phyloP scores from a whole-genome alignment of 1,139 yeast genomes.

The Suhomyces taliae region DNA sequence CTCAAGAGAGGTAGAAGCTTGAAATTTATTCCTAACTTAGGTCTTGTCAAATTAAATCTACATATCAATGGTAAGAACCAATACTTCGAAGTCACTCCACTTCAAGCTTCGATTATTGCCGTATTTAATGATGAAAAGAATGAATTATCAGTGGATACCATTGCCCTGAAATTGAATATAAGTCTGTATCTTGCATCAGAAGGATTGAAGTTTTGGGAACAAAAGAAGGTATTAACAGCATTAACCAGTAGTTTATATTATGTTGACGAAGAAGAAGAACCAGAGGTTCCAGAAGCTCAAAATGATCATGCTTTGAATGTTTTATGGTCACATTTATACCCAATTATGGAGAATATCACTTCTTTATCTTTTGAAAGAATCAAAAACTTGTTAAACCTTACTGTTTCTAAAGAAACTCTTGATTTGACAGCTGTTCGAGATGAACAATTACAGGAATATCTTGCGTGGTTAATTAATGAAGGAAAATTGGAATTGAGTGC shows the following conservation, averaged over 20 bases:
- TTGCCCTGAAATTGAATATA: conserved; percentile 34
- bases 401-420: conserved; percentile 49
- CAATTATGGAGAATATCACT: conserved; percentile 58
- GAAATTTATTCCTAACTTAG: conserved; percentile 58
- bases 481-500: conserved; percentile 15
- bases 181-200: conserved; percentile 36
- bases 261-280: conserved; percentile 21
- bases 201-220: conserved; percentile 58
- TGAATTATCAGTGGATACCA: conserved; percentile 25
- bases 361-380: conserved; percentile 48
- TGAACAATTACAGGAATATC: conserved; percentile 13
- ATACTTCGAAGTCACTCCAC: conserved; percentile 59
- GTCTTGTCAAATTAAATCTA: conserved; percentile 61
- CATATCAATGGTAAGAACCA: conserved; percentile 45
- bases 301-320: conserved; percentile 4
- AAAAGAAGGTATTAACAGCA: conserved; percentile 45
- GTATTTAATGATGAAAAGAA: conserved; percentile 46
- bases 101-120: conserved; percentile 64
- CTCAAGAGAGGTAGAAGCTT: conserved; percentile 60
- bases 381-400: conserved; percentile 52
- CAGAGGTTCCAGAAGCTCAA: conserved; percentile 1
- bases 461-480: conserved; percentile 21
- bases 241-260: conserved; percentile 30
- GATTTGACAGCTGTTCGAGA: conserved; percentile 12
- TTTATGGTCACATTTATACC: conserved; percentile 45